phyloP scores from a whole-genome alignment of 2,329 filamentous ascomycete species.

The Alternaria sp. region DNA sequence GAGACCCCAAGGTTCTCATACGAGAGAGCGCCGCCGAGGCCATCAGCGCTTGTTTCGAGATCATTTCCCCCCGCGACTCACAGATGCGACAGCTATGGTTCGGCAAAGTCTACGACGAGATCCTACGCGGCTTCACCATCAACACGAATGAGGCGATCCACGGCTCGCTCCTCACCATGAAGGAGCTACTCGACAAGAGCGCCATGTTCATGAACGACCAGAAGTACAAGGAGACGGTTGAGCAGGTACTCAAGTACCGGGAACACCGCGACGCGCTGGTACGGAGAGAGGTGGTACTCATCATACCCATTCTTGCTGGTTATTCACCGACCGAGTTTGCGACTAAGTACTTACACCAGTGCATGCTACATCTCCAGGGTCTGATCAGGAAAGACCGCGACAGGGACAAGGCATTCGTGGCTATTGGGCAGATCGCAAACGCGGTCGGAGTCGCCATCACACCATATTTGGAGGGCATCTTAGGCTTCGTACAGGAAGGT shows the following conservation, averaged over 20 bases:
- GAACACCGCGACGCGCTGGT: conserved; percentile 91
- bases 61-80: conserved; percentile 91
- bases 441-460: conserved; percentile 95
- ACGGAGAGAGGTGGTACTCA: conserved; percentile 85
- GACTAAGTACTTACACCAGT: conserved; percentile 86
- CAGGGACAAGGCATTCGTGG: conserved; percentile 93
- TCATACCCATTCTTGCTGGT: conserved; percentile 91
- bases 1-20: conserved; percentile 90
- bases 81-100: conserved; percentile 89
- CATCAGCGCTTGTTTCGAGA: conserved; percentile 93
- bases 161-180: conserved; percentile 90
- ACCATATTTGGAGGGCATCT: conserved; percentile 91
- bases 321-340: conserved; percentile 94
- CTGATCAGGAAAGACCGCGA: conserved; percentile 91
- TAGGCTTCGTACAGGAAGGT: conserved; percentile 92
- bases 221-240: conserved; percentile 85
- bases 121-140: conserved; percentile 76
- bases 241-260: conserved; percentile 90
- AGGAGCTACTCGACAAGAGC: conserved; percentile 91
- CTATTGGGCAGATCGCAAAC: conserved; percentile 95
- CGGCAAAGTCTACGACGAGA: conserved; percentile 87
- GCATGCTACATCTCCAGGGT: conserved; percentile 94
- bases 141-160: conserved; percentile 89
- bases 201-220: conserved; percentile 99
- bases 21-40: conserved; percentile 91